Percentiles rank a stretch among this genome's conserved stretches.
These are phyloP conservation scores for Byssothecium circinans DNA, from an alignment of 2,329 filamentous ascomycete species.

Conservation along the genomic window DNA sequence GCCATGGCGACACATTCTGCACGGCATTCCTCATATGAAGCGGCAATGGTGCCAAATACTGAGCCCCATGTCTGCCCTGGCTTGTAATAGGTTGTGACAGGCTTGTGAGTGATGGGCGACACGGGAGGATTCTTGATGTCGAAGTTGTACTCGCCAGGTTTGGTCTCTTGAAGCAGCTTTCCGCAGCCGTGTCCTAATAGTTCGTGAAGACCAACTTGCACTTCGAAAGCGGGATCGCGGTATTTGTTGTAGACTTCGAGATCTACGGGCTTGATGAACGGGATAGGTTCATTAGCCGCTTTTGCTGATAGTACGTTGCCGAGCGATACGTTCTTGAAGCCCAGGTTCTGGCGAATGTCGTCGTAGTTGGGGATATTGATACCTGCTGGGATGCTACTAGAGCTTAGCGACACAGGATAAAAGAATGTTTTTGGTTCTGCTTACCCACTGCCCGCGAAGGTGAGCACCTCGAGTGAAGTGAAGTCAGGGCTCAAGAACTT, in stretches of 20 bases:
- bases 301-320: constrained; percentile 93
- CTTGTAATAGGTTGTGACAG: constrained; percentile 86
- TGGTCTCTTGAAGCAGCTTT: constrained; percentile 88
- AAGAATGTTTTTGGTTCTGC: constrained; percentile 7
- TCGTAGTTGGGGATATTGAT: constrained; percentile 63
- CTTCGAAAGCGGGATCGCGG: constrained; percentile 86
- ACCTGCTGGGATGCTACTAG: constrained; percentile 57
- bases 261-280: constrained; percentile 81
- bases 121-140: constrained; percentile 78
- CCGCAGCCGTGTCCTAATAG: constrained; percentile 87
- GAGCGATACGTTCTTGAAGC: constrained; percentile 91
- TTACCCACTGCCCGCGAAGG: constrained; percentile 66
- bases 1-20: constrained; percentile 94
- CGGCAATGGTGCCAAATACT: constrained; percentile 85
- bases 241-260: constrained; percentile 77
- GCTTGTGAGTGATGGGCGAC: constrained; percentile 76
- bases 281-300: constrained; percentile 87
- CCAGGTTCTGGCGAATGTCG: constrained; percentile 73
- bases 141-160: constrained; percentile 83
- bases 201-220: constrained; percentile 94
- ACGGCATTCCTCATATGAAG: constrained; percentile 90
- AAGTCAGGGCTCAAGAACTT: constrained; percentile 95
- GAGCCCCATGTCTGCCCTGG: constrained; percentile 93
- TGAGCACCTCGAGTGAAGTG: constrained; percentile 87
- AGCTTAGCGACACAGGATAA: constrained; percentile 4